Percentiles rank a stretch among this genome's conserved stretches.
Evolutionary conservation across 1,284 basidiomycete genomes (phyloP).

Genomic region (Marasmius fiardii): DNA sequence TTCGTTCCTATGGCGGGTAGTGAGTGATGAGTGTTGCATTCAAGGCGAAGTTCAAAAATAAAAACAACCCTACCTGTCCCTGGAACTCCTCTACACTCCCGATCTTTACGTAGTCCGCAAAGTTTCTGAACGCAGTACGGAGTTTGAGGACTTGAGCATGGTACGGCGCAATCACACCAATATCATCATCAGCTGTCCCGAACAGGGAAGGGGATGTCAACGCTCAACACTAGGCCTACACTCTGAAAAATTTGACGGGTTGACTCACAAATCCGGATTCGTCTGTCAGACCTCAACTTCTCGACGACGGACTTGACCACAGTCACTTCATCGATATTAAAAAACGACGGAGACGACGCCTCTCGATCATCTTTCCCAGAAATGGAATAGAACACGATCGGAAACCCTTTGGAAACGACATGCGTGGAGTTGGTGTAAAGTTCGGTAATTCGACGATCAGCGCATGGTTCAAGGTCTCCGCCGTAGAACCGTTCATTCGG

Average conservation of each 20-base stretch:
- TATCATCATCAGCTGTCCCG: constrained; percentile 24
- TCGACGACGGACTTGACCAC: constrained; percentile 41
- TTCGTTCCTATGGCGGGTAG: constrained; percentile 44
- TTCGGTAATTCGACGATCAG: constrained; percentile 29
- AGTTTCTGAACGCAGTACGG: constrained; percentile 16
- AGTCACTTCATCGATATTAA: constrained; percentile 55
- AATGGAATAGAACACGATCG: constrained; percentile 57
- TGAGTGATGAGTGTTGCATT: background rate
- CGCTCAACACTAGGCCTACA: too few relatives aligned
- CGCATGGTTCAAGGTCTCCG: constrained; percentile 42
- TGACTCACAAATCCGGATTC: constrained; percentile 21
- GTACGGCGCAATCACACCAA: constrained; percentile 43
- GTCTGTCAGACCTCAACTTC: constrained; percentile 25
- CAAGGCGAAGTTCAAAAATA: background rate
- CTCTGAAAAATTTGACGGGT: too few relatives aligned
- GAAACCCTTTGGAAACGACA: constrained; percentile 46
- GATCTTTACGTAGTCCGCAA: constrained; percentile 30
- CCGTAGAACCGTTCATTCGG: constrained; percentile 56
- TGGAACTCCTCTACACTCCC: constrained; percentile 48
- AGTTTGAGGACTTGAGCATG: constrained; percentile 34
- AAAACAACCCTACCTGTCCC: constrained; percentile 35
- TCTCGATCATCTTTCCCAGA: constrained; percentile 60
- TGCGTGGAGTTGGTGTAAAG: constrained; percentile 33
- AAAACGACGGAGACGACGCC: constrained; percentile 61
- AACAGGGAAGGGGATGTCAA: background rate